A percentile compares a stretch with the other conserved stretches of the same genome.
These are phyloP conservation scores for Dorcoceras hygrometricum DNA, from an alignment of 257 asterid species.

Conservation along the genomic window DNA sequence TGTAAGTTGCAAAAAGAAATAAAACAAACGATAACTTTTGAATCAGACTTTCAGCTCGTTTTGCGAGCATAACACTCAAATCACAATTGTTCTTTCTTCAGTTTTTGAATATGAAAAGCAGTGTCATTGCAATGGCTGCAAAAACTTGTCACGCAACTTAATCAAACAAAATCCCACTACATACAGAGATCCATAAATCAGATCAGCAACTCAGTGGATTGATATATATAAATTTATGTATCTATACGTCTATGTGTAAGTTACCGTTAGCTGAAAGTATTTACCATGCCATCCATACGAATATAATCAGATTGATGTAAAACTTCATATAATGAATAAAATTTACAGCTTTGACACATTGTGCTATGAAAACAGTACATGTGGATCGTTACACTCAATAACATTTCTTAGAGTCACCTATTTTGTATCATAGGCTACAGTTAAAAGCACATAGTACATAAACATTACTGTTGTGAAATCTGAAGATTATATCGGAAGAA, in stretches of 20 bases:
- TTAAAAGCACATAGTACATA: conserved; percentile 3
- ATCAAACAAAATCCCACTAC: background rate
- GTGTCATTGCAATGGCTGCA: conserved; percentile 1
- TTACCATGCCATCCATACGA: background rate
- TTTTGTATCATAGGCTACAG: conserved; percentile 7
- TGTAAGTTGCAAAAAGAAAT: conserved; percentile 33
- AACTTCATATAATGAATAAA: conserved; percentile 7
- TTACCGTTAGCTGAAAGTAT: background rate
- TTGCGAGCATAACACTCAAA: conserved; percentile 4
- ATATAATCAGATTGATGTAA: background rate
- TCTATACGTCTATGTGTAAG: too few relatives aligned
- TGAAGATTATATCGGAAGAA: background rate
- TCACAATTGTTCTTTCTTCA: background rate
- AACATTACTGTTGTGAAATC: background rate
- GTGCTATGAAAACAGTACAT: background rate
- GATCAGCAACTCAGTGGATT: background rate
- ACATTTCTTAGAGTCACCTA: background rate
- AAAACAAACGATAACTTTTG: background rate
- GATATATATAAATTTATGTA: too few relatives aligned
- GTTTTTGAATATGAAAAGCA: conserved; percentile 1
- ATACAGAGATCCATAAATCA: background rate
- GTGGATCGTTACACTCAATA: background rate
- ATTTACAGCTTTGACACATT: background rate
- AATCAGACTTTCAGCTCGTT: conserved; percentile 21
- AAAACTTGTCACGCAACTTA: conserved; percentile 13